Base-by-base conservation (phyloP, 2,329 filamentous ascomycete genomes). In the Didymella segeticola region DNA sequence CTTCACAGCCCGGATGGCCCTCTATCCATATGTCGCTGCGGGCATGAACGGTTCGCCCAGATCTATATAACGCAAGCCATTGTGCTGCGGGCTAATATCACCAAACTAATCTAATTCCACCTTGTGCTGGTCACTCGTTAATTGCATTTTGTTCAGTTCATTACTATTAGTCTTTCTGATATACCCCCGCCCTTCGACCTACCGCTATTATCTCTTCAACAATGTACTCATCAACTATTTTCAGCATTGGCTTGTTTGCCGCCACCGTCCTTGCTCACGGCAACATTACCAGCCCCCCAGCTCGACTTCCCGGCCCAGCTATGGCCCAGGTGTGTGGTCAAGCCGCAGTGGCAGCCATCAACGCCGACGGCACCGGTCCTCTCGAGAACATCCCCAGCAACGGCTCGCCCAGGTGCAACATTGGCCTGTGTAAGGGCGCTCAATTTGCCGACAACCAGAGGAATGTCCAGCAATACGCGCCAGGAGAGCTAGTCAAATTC, bases 391-490 rank as follows among this genome's bases (percentile, higher is more conserved):
- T 78, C 60, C 61, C 58, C 51, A 79, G 80, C 70, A 82, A 79
- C 72, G 73, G 81, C 48, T 74, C 75, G 38, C 67, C 69, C 1
- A 67, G 71, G 30, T 84, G 82, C 68, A 76, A 83, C 64, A 74
- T 83, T 63, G 82, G 77, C 74, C 75, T 83, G 47, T 84, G 82
- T 80, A 83, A 83, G 70, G 83, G 83, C 53, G 80, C 79, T 71
- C 80, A 84, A 67, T 84, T 80, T 69, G 79, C 64, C 56, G 83
- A 86, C 76, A 85, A 84, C 77, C 78, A 69, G 55, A 75, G 66
- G 56, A 81, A 81, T 56, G 78, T 86, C 42, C 75, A 73, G 33
- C 75, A 70, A 22, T 84, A 79, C 74, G 79, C 76, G 12, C 66
- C 77, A 2, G 79, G 80, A 43, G 55, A 62, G 14, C 69, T 71